These are phyloP conservation scores for Podila horticola DNA, from an alignment of 192 early-diverging fungal genomes.

Conservation along the genomic window DNA sequence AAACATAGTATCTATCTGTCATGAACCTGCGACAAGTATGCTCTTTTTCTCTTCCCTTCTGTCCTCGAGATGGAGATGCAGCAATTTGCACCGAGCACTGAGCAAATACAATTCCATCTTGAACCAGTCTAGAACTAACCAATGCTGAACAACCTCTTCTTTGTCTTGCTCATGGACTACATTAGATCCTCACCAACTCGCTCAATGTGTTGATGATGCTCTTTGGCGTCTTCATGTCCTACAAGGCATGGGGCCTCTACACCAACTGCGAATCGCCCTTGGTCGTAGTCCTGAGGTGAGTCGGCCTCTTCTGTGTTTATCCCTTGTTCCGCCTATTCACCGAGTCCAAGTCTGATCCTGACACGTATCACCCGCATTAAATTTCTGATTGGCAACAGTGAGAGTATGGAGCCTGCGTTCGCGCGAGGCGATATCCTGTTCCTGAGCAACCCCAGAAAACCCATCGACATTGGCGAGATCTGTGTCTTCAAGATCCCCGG, in stretches of 20 bases:
- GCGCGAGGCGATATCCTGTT: conserved; percentile 93
- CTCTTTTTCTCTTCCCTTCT: not conserved
- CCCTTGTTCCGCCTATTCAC: not conserved
- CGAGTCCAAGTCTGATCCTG: not conserved
- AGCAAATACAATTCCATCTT: not conserved
- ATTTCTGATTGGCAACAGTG: conserved; percentile 59
- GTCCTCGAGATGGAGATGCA: not conserved
- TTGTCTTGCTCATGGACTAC: not conserved
- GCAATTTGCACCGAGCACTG: no score
- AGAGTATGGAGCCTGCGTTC: conserved; percentile 98
- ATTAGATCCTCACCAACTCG: conserved; percentile 48
- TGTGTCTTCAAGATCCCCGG: conserved; percentile 92
- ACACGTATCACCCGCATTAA: not conserved
- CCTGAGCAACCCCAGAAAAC: conserved; percentile 75
- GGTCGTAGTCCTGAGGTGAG: conserved; percentile 93
- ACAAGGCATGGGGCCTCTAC: conserved; percentile 89
- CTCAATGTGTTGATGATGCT: conserved; percentile 92
- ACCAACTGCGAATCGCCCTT: conserved; percentile 96
- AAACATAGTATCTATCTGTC: not conserved
- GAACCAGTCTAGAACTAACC: not conserved
- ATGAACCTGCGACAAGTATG: conserved; percentile 47
- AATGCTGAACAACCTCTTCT: not conserved
- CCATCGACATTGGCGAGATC: conserved; percentile 92
- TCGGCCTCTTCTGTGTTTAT: not conserved
- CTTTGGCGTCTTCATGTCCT: conserved; percentile 95